phyloP scores from a whole-genome alignment of 306 rosid genomes.

The Trifolium subterraneum region DNA sequence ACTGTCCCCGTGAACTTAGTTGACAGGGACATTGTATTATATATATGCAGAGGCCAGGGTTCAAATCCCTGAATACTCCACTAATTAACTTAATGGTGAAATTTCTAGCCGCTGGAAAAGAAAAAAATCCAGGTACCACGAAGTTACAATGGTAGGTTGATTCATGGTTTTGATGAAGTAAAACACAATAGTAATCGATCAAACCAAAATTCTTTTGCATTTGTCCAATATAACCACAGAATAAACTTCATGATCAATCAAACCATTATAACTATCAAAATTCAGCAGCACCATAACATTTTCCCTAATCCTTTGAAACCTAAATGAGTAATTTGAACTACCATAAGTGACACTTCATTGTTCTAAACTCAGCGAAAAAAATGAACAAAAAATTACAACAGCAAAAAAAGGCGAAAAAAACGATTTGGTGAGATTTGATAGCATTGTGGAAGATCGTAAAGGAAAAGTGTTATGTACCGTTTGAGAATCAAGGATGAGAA shows the following conservation, averaged over 20 bases:
- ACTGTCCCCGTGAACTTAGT: no score
- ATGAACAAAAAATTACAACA: background rate
- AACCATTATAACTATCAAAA: background rate
- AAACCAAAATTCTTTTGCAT: slow-evolving; percentile 1
- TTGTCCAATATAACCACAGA: no score
- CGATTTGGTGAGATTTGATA: background rate
- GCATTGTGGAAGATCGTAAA: slow-evolving; percentile 25
- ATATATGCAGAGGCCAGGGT: no score
- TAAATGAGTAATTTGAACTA: slow-evolving; percentile 17
- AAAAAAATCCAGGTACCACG: slow-evolving; percentile 17
- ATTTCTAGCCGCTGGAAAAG: no score
- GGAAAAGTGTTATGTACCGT: slow-evolving; percentile 55
- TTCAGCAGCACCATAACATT: background rate
- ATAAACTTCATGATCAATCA: background rate
- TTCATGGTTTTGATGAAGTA: slow-evolving; percentile 22
- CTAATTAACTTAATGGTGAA: no score
- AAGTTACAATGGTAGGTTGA: slow-evolving; percentile 2
- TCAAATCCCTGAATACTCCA: no score
- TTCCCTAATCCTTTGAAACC: slow-evolving; percentile 22
- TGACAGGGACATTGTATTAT: no score
- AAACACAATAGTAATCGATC: slow-evolving; percentile 22
- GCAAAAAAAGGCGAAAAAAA: no score
- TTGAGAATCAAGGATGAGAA: slow-evolving; percentile 91
- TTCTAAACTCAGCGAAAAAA: background rate
- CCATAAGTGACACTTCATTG: slow-evolving; percentile 19